These are phyloP conservation scores for Paxillus rubicundulus DNA, from an alignment of 768 basidiomycete species.

Conservation along the genomic window DNA sequence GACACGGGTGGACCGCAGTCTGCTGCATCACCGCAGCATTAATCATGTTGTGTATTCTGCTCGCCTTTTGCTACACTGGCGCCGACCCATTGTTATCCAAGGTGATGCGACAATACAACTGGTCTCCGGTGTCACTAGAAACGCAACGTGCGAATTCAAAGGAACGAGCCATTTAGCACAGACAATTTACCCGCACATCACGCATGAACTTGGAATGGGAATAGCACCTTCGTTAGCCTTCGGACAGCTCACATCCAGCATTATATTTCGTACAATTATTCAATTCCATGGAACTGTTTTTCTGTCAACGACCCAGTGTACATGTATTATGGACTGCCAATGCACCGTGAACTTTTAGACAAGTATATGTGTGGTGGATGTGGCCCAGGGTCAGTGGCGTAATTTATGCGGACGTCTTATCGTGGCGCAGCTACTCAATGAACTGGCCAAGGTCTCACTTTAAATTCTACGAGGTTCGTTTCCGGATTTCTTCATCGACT, in stretches of 20 bases:
- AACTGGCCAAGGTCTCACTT: background rate
- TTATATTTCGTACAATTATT: background rate
- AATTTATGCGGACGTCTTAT: background rate
- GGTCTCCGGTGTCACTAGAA: slow-evolving; percentile 10
- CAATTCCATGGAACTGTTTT: slow-evolving; percentile 6
- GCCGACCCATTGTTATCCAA: slow-evolving; percentile 39
- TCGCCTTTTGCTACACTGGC: slow-evolving; percentile 50
- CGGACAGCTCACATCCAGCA: slow-evolving; percentile 5
- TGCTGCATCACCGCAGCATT: slow-evolving; percentile 48
- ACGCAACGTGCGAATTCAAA: slow-evolving; percentile 3
- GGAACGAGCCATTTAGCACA: background rate
- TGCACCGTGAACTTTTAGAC: background rate
- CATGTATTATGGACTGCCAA: slow-evolving; percentile 7
- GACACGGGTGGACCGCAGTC: slow-evolving; percentile 59
- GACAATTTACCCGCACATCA: background rate
- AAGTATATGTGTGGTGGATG: no score
- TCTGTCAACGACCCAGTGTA: slow-evolving; percentile 12
- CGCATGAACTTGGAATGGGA: slow-evolving; percentile 1
- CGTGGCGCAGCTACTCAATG: background rate
- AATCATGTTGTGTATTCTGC: slow-evolving; percentile 35
- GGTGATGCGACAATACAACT: slow-evolving; percentile 21
- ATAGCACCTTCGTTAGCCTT: background rate
- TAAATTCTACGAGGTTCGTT: background rate
- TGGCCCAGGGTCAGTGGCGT: no score
- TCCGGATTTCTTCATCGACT: background rate